A percentile compares a stretch with the other conserved stretches of the same genome.
Evolutionary conservation across 192 early-diverging fungal genomes (phyloP).

Genomic region (Coemansia guatemalensis): DNA sequence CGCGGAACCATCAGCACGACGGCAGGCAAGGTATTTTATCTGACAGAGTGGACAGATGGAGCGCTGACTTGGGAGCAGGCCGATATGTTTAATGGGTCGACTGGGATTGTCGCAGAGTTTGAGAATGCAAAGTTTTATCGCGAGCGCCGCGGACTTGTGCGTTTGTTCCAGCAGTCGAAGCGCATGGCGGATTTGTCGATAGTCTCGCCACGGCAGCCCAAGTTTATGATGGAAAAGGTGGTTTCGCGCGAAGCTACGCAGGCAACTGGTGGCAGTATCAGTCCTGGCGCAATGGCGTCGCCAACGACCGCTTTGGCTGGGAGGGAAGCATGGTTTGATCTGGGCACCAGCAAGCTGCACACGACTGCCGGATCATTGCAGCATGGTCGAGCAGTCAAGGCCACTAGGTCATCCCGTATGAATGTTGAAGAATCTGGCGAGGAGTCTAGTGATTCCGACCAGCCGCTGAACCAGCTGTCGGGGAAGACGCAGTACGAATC

Average conservation of each 20-base stretch:
- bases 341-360: slow-evolving; percentile 16
- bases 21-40: slow-evolving; percentile 19
- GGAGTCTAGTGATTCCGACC: too few species aligned
- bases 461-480: too few species aligned
- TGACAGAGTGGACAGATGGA: slow-evolving; percentile 32
- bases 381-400: too few species aligned
- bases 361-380: not conserved
- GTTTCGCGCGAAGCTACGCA: not conserved
- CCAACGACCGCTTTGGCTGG: not conserved
- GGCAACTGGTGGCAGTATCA: not conserved
- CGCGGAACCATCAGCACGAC: slow-evolving; percentile 14
- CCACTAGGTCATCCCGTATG: not conserved
- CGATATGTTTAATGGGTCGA: not conserved
- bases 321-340: slow-evolving; percentile 10
- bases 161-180: slow-evolving; percentile 2
- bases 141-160: slow-evolving; percentile 16
- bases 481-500: too few species aligned
- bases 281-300: not conserved
- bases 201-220: slow-evolving; percentile 15
- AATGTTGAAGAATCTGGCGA: not conserved
- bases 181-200: slow-evolving; percentile 4
- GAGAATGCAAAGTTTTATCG: slow-evolving; percentile 10
- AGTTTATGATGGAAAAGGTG: slow-evolving; percentile 15
- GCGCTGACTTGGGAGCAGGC: slow-evolving; percentile 25
- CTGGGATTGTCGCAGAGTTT: slow-evolving; percentile 9